Evolutionary conservation across 768 basidiomycete species (phyloP).

Genomic region (Asterophora lycoperdoides): DNA sequence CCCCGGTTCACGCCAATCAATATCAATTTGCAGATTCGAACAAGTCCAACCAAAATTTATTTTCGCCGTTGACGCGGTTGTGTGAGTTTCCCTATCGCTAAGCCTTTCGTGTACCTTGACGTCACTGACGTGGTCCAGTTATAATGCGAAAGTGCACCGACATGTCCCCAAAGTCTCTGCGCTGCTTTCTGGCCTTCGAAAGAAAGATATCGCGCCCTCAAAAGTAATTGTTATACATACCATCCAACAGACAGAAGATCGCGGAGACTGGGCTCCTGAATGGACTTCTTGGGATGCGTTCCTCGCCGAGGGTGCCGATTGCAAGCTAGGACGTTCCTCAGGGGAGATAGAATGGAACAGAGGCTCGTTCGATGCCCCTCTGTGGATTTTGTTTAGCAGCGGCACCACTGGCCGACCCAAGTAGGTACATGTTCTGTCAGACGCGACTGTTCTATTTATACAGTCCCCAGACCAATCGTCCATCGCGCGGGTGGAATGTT

Average conservation of each 20-base stretch:
- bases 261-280: slow-evolving; percentile 36
- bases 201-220: slow-evolving; percentile 32
- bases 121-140: slow-evolving; percentile 38
- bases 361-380: slow-evolving; percentile 66
- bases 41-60: slow-evolving; percentile 74
- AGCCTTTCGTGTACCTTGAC: slow-evolving; percentile 5
- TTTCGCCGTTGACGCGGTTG: slow-evolving; percentile 69
- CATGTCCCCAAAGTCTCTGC: slow-evolving; percentile 61
- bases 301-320: slow-evolving; percentile 40
- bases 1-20: slow-evolving; percentile 1
- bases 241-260: slow-evolving; percentile 30
- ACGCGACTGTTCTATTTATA: slow-evolving; percentile 8
- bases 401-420: slow-evolving; percentile 77
- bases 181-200: slow-evolving; percentile 49
- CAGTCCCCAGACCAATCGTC: slow-evolving; percentile 61
- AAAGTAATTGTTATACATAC: slow-evolving; percentile 58
- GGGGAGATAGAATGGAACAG: slow-evolving; percentile 65
- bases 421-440: slow-evolving; percentile 30
- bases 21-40: slow-evolving; percentile 46
- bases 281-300: slow-evolving; percentile 59
- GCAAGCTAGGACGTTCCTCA: slow-evolving; percentile 43
- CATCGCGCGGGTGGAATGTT: slow-evolving; percentile 79
- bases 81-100: slow-evolving; percentile 37
- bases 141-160: slow-evolving; percentile 66
- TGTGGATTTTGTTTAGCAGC: slow-evolving; percentile 84